A percentile compares a stretch with the other conserved stretches of the same genome.
phyloP scores from a whole-genome alignment of 2,329 filamentous ascomycete genomes.

The Pseudogymnoascus sp. region DNA sequence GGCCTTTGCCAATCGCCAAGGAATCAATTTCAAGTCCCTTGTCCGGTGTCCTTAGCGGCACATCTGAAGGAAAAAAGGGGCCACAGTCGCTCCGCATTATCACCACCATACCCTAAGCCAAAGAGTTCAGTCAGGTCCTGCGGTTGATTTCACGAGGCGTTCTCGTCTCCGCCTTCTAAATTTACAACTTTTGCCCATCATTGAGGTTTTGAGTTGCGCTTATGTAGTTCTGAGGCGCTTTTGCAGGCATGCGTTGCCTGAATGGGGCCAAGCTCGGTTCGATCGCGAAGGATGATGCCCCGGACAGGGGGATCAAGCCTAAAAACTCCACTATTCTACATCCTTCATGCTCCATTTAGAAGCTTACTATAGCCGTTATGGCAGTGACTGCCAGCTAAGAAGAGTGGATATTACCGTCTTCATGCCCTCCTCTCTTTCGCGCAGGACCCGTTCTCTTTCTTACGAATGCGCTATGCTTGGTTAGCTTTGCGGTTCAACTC shows the following conservation, averaged over 20 bases:
- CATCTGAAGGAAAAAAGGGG: neutral
- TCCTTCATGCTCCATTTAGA: neutral
- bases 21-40: neutral
- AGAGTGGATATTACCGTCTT: neutral
- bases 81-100: neutral
- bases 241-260: neutral
- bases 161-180: neutral
- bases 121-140: neutral
- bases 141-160: neutral
- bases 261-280: neutral
- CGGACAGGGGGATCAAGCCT: neutral
- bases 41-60: too few species aligned
- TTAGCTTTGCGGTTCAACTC: constrained; percentile 57
- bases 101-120: neutral
- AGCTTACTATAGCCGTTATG: neutral
- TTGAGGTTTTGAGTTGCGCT: neutral
- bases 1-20: neutral
- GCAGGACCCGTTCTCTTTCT: constrained; percentile 25
- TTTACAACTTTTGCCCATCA: neutral
- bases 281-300: neutral
- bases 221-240: neutral
- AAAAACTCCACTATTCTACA: neutral
- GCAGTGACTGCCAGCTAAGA: neutral
- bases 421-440: neutral
- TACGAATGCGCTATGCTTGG: constrained; percentile 75